A percentile compares a stretch with the other conserved stretches of the same genome.
phyloP scores from a whole-genome alignment of 495 filamentous ascomycete genomes.

The Penicillium goetzii region DNA sequence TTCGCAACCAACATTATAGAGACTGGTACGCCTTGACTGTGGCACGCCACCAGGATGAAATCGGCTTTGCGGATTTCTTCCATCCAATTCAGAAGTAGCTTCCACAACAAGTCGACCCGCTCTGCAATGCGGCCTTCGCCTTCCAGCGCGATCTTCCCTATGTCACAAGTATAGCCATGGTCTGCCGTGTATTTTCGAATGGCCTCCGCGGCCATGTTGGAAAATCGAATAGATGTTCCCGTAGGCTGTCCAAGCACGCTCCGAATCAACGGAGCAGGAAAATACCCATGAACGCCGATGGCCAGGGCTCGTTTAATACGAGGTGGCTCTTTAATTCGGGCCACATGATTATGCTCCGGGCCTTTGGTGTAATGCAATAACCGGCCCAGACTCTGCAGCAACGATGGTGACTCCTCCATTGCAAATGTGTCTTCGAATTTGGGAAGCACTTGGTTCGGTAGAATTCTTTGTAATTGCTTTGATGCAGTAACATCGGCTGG shows the following conservation, averaged over 20 bases:
- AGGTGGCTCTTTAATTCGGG: constrained; percentile 67
- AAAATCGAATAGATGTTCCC: constrained; percentile 91
- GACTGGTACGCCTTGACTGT: constrained; percentile 95
- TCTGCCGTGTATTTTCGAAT: constrained; percentile 79
- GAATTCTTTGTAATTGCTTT: constrained; percentile 47
- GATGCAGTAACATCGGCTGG: constrained; percentile 44
- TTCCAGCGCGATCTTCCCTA: constrained; percentile 92
- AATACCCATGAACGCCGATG: constrained; percentile 94
- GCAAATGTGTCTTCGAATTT: constrained; percentile 69
- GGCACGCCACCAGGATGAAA: constrained; percentile 85
- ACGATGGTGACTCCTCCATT: constrained; percentile 67
- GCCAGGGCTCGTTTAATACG: constrained; percentile 82
- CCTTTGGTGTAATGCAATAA: constrained; percentile 66
- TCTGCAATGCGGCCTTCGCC: constrained; percentile 97
- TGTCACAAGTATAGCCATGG: constrained; percentile 65
- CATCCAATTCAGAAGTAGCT: constrained; percentile 91
- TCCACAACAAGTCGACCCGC: constrained; percentile 90
- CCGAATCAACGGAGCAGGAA: constrained; percentile 81
- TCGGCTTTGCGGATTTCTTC: constrained; percentile 86
- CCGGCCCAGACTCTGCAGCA: constrained; percentile 70
- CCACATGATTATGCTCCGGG: constrained; percentile 68
- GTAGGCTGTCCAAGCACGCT: constrained; percentile 91
- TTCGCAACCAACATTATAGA: constrained; percentile 92
- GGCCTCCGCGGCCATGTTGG: constrained; percentile 81
- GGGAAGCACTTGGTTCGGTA: constrained; percentile 70